Evolutionary conservation across 2,329 filamentous ascomycete genomes (phyloP), one percentile per base, ranked within the genome.

Genomic region (Dryadomyces sulphureus): DNA sequence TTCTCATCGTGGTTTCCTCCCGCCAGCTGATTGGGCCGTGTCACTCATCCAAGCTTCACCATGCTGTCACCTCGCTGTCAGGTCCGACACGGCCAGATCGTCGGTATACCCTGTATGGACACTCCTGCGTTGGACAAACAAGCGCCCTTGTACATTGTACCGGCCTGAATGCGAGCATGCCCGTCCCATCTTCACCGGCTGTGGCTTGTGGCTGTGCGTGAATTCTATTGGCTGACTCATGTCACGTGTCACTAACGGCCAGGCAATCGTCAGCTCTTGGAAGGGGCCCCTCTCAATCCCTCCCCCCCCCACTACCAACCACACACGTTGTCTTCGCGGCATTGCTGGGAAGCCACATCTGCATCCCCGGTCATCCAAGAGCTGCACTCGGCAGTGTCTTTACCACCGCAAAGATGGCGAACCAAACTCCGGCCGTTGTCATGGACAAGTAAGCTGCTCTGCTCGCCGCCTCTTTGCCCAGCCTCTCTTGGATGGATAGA

Each of bases 351-450:
- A n/a, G 36, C 27, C 8, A 17, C 30, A 19, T 36, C 30, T 20
- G 8, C 22, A 41, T 17, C 27, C n/a, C 25, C 14, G 27, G 14
- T 32, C 12, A 20, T 27, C 34, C 4, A 40, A 25, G 39, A 46
- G 48, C 47, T 45, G 47, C 39, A 21, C 14, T 24, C 6, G 16
- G 39, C 40, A 46, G 41, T 41, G 14, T 38, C n/a, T n/a, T 19
- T 19, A 32, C 9, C 19, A 44, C 45, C 50, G 54, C 59, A 62
- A 72, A 62, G 58, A 98, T 98, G 92, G 90, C 92, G 63, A 84
- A 84, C 71, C 90, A 96, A 79, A 96, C 92, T 64, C 92, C 92
- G 60, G 92, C 92, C 85, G 92, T 98, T 95, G 92, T 98, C 87
- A 98, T 98, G 90, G 92, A 98, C 92, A 98, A 98, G 92, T 95